phyloP scores from a whole-genome alignment of 371 early-diverging fungal genomes.

The Lichtheimia ornata region DNA sequence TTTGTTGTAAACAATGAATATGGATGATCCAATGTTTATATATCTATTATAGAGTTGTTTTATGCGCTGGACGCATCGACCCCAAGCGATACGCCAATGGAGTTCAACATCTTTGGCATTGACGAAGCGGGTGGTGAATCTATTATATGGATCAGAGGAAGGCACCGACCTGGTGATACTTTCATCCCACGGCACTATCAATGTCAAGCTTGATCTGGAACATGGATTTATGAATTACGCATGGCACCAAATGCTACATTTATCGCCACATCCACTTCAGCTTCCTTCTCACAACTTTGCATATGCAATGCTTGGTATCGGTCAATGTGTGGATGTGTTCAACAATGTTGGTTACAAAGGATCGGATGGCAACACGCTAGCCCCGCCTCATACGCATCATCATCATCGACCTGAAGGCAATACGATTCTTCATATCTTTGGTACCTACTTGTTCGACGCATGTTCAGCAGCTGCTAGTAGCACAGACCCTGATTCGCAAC shows the following conservation, averaged over 20 bases:
- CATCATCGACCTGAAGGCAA: constrained; percentile 54
- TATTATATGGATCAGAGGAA: constrained; percentile 64
- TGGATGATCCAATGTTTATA: no score
- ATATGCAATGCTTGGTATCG: constrained; percentile 67
- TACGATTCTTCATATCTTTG: constrained; percentile 79
- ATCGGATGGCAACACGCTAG: no score
- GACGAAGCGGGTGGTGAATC: constrained; percentile 60
- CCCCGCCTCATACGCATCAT: no score
- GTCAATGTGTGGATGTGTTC: constrained; percentile 63
- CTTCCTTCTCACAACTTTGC: constrained; percentile 68
- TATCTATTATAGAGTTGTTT: constrained; percentile 42
- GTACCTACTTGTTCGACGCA: constrained; percentile 76
- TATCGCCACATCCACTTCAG: constrained; percentile 64
- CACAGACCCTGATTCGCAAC: constrained; percentile 35
- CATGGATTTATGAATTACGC: constrained; percentile 68
- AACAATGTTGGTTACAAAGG: constrained; percentile 37
- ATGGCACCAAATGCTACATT: constrained; percentile 73
- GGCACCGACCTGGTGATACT: constrained; percentile 57
- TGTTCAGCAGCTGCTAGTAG: constrained; percentile 31
- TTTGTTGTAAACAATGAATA: constrained; percentile 10
- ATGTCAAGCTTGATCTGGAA: constrained; percentile 65
- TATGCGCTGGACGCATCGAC: constrained; percentile 72
- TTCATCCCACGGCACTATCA: constrained; percentile 50
- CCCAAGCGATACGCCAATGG: constrained; percentile 73
- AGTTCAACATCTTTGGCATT: constrained; percentile 60